Evolutionary conservation across 163 green algal species (phyloP).

Genomic region (Scenedesmus sp.): DNA sequence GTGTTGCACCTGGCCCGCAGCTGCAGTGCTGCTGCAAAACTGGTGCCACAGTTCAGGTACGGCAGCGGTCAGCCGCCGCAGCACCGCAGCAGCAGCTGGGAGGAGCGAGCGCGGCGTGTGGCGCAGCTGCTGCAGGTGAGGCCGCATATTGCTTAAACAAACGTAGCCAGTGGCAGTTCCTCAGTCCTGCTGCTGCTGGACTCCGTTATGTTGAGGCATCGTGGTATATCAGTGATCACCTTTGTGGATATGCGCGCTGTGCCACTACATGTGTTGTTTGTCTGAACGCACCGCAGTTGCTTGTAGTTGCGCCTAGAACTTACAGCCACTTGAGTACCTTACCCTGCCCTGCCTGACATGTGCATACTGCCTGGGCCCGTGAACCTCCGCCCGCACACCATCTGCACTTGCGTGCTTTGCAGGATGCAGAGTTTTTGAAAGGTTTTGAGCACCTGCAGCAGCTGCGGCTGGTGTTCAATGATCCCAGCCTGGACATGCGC

Average conservation of each 20-base stretch:
- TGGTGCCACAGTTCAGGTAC: background rate
- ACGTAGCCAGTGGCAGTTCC: no score
- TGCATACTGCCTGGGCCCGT: no score
- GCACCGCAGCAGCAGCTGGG: background rate
- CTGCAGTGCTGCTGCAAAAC: background rate
- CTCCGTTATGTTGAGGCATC: no score
- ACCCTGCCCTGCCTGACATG: background rate
- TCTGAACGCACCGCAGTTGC: no score
- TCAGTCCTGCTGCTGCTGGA: no score
- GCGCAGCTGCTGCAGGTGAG: constrained; percentile 30
- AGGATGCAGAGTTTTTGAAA: background rate
- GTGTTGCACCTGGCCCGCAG: background rate
- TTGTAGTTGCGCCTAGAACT: no score
- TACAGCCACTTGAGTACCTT: background rate
- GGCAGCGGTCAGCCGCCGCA: background rate
- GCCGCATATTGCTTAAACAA: no score
- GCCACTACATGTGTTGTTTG: no score
- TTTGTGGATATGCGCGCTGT: no score
- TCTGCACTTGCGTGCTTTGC: no score
- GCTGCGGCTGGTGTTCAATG: background rate
- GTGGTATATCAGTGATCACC: no score
- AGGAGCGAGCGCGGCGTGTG: background rate
- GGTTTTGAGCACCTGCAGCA: background rate
- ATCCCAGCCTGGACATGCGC: background rate
- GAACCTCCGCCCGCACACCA: no score